Conservation (phyloP, 2,329 filamentous ascomycete genomes). For the Diaporthe citri region DNA sequence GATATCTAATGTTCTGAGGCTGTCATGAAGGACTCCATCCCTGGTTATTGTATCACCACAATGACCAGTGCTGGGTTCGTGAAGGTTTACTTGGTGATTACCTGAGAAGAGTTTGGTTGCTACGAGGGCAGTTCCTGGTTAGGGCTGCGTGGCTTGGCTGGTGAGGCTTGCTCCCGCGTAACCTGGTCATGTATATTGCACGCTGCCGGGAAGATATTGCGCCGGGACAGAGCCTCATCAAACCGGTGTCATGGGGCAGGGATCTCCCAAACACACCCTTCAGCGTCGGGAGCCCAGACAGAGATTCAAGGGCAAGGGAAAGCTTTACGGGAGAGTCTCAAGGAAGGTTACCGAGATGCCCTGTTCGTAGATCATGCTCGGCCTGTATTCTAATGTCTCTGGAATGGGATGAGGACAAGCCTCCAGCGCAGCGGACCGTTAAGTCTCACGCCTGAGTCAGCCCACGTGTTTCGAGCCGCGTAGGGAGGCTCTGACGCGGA, state of each 20-base stretch:
- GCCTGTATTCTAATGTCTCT: background rate
- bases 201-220: constrained; percentile 10
- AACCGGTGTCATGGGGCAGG: constrained; percentile 20
- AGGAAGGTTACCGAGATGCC: constrained; percentile 24
- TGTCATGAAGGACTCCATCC: background rate
- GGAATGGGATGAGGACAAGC: background rate
- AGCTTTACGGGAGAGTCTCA: constrained; percentile 28
- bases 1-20: constrained; percentile 12
- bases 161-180: background rate
- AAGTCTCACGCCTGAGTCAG: constrained; percentile 15
- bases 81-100: background rate
- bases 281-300: background rate
- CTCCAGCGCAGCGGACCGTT: background rate
- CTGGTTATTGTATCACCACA: background rate
- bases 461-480: constrained; percentile 10
- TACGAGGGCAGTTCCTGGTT: background rate
- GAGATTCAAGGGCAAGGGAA: constrained; percentile 9
- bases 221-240: constrained; percentile 21
- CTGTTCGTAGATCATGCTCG: constrained; percentile 15
- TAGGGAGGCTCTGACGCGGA: background rate
- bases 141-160: constrained; percentile 17
- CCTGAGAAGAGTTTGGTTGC: background rate
- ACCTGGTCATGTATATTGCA: constrained; percentile 16
- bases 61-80: background rate
- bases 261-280: constrained; percentile 27